Conservation (phyloP, 2,329 filamentous ascomycete species). For the Trichoderma sp. region DNA sequence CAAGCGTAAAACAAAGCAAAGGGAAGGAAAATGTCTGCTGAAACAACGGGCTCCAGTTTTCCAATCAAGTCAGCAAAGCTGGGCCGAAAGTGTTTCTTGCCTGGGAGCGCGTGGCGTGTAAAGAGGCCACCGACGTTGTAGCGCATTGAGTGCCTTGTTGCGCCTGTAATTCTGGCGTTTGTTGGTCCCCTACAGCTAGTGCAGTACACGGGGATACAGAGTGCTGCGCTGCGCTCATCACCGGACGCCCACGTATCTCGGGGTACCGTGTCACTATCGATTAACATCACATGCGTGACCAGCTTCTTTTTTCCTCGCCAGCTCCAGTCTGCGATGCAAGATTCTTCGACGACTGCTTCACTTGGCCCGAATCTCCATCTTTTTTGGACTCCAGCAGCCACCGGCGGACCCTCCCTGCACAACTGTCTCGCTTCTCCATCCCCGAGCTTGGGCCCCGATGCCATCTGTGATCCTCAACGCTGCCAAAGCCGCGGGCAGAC, state of each 20-base stretch:
- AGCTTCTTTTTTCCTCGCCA: background rate
- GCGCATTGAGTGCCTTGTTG: background rate
- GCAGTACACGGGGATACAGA: background rate
- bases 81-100: background rate
- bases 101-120: too few relatives aligned
- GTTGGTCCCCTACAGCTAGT: background rate
- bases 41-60: conserved; percentile 23
- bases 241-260: background rate
- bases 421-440: conserved; percentile 27
- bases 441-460: conserved; percentile 25
- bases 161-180: background rate
- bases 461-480: conserved; percentile 28
- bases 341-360: background rate
- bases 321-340: too few relatives aligned
- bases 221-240: background rate
- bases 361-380: background rate
- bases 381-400: background rate
- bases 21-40: conserved; percentile 11
- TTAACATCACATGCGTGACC: background rate
- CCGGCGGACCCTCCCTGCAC: conserved; percentile 12
- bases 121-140: background rate
- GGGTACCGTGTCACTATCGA: background rate
- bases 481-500: conserved; percentile 24
- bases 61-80: background rate
- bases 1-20: conserved; percentile 16